Conservation (phyloP, 176 grass and related monocot genomes). For the Phyllostachys edulis region DNA sequence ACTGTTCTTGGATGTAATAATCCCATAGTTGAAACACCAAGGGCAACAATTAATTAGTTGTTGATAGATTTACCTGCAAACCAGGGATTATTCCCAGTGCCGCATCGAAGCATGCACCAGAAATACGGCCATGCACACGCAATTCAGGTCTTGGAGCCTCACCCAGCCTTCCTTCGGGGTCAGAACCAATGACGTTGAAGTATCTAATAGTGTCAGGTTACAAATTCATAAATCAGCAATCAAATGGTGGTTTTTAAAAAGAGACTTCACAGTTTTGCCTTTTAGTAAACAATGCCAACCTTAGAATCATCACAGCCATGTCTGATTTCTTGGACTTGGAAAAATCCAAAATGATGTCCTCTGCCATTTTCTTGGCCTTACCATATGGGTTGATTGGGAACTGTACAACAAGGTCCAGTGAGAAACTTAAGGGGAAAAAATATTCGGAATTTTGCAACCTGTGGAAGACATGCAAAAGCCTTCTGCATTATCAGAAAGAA, state of each 20-base stretch:
- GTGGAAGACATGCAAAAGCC: background rate
- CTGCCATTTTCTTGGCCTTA: constrained; percentile 97
- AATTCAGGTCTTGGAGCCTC: constrained; percentile 84
- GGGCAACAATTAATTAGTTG: background rate
- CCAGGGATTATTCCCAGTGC: constrained; percentile 83
- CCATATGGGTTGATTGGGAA: constrained; percentile 94
- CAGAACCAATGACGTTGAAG: constrained; percentile 98
- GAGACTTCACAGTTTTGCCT: background rate
- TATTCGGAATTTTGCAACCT: background rate
- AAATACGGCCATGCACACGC: constrained; percentile 83
- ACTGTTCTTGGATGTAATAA: background rate
- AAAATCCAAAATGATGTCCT: constrained; percentile 96
- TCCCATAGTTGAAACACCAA: background rate
- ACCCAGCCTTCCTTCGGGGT: constrained; percentile 78
- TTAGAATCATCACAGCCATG: constrained; percentile 91
- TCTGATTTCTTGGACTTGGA: constrained; percentile 72
- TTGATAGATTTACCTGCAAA: constrained; percentile 52
- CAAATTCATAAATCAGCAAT: background rate
- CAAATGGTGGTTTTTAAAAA: background rate
- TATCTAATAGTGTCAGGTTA: constrained; percentile 50
- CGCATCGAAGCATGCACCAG: constrained; percentile 92
- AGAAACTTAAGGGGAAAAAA: background rate
- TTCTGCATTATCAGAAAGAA: background rate
- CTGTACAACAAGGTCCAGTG: constrained; percentile 31
- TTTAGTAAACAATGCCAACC: constrained; percentile 30